Evolutionary conservation across 1,284 basidiomycete species (phyloP).

Genomic region (Schizophyllum amplum): DNA sequence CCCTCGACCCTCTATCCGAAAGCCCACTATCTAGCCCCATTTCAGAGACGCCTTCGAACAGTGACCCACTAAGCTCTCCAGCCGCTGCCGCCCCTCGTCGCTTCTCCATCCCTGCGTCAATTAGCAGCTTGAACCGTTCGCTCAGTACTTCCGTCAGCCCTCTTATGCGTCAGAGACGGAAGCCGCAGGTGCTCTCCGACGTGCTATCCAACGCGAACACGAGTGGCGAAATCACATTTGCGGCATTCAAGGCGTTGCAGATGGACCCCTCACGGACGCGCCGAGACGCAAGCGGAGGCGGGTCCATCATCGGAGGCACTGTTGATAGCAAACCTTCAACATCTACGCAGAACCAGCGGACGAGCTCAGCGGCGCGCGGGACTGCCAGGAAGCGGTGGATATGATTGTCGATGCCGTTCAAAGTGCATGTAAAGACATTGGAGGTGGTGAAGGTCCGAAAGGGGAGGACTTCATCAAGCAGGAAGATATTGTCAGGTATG

Average conservation of each 20-base stretch:
- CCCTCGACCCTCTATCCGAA: slow-evolving; percentile 5
- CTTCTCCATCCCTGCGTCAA: neutral
- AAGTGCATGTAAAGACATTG: slow-evolving; percentile 60
- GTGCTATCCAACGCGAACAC: slow-evolving; percentile 17
- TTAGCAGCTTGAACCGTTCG: slow-evolving; percentile 8
- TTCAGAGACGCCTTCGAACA: slow-evolving; percentile 10
- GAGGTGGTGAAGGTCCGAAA: slow-evolving; percentile 24
- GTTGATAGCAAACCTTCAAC: slow-evolving; percentile 13
- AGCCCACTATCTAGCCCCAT: slow-evolving; percentile 9
- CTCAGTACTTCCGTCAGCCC: slow-evolving; percentile 5
- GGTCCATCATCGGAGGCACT: slow-evolving; percentile 12
- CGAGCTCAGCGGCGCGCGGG: slow-evolving; percentile 50
- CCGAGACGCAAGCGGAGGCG: slow-evolving; percentile 38
- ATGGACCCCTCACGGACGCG: slow-evolving; percentile 55
- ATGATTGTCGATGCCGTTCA: slow-evolving; percentile 64
- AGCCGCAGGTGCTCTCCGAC: slow-evolving; percentile 18
- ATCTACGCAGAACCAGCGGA: slow-evolving; percentile 50
- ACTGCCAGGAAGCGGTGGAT: slow-evolving; percentile 71
- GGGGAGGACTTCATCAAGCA: slow-evolving; percentile 47
- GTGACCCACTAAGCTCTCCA: slow-evolving; percentile 7
- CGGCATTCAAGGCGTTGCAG: slow-evolving; percentile 70
- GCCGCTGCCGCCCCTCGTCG: slow-evolving; percentile 1
- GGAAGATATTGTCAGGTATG: slow-evolving; percentile 76
- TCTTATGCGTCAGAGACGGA: slow-evolving; percentile 7
- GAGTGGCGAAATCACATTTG: slow-evolving; percentile 32